Evolutionary conservation across 2,329 filamentous ascomycete species (phyloP).

Genomic region (Colletotrichum liaoningense): DNA sequence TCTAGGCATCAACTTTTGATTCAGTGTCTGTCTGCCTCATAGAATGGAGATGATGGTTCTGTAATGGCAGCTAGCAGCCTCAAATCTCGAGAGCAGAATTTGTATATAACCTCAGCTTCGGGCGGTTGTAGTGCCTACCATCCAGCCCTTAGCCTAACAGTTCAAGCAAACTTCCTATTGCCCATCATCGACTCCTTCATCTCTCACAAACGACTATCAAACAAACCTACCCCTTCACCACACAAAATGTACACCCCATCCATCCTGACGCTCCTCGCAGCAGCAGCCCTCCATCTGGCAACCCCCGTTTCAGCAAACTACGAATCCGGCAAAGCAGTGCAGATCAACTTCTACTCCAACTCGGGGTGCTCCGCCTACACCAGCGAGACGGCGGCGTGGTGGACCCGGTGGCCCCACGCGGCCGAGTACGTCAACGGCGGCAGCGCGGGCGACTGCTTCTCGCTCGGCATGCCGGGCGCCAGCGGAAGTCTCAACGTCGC

Average conservation of each 20-base stretch:
- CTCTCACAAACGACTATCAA: neutral
- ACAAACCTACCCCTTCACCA: too few species aligned
- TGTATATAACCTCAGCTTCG: neutral
- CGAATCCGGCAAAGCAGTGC: constrained; percentile 9
- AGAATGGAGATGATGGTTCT: neutral
- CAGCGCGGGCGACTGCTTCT: neutral
- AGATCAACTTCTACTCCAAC: constrained; percentile 21
- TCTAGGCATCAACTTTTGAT: neutral
- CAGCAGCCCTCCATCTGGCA: neutral
- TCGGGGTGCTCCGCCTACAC: constrained; percentile 18
- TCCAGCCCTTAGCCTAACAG: neutral
- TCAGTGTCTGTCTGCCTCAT: neutral
- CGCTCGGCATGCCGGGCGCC: constrained; percentile 10
- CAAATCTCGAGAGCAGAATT: neutral
- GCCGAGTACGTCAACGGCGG: constrained; percentile 2
- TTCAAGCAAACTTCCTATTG: neutral
- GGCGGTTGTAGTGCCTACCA: neutral
- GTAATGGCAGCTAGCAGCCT: neutral
- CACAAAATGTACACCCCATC: neutral
- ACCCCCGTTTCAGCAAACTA: constrained; percentile 4
- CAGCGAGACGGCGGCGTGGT: constrained; percentile 17
- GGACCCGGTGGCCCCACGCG: neutral
- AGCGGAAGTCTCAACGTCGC: constrained; percentile 16
- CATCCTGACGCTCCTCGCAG: neutral
- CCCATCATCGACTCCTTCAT: too few species aligned